Evolutionary conservation across 2,329 filamentous ascomycete genomes (phyloP).

Genomic region (Parafenestella ontariensis): DNA sequence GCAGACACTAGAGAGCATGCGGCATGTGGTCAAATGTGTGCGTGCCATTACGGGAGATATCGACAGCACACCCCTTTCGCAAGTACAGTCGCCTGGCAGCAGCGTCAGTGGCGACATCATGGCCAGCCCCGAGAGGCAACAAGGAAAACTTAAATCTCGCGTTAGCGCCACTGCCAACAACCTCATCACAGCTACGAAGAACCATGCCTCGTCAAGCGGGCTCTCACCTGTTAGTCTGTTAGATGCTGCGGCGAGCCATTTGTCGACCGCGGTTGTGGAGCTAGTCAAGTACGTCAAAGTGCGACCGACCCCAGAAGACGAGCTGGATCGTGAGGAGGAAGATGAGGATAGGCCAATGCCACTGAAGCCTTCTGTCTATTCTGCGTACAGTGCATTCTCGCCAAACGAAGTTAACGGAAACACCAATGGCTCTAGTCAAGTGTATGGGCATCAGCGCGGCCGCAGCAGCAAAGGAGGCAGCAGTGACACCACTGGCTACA

Average conservation of each 20-base stretch:
- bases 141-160: slow-evolving; percentile 75
- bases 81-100: slow-evolving; percentile 45
- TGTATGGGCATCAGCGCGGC: slow-evolving; percentile 28
- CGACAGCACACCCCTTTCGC: slow-evolving; percentile 59
- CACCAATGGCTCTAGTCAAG: slow-evolving; percentile 12
- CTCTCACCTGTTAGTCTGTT: slow-evolving; percentile 92
- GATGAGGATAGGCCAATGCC: slow-evolving; percentile 46
- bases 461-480: slow-evolving; percentile 48
- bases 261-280: slow-evolving; percentile 85
- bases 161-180: slow-evolving; percentile 96
- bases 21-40: slow-evolving; percentile 80
- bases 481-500: slow-evolving; percentile 45
- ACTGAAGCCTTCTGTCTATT: slow-evolving; percentile 34
- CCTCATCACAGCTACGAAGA: slow-evolving; percentile 92
- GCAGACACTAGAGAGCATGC: slow-evolving; percentile 83
- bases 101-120: slow-evolving; percentile 44
- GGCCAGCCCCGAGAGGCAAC: slow-evolving; percentile 56
- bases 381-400: slow-evolving; percentile 27
- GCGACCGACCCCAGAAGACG: slow-evolving; percentile 73
- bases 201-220: slow-evolving; percentile 81
- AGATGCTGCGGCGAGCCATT: slow-evolving; percentile 90
- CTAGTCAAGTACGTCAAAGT: slow-evolving; percentile 86
- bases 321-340: slow-evolving; percentile 77
- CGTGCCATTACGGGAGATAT: slow-evolving; percentile 86
- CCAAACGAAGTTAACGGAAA: slow-evolving; percentile 29